Conservation (phyloP, 2,329 filamentous ascomycete species). For the Cadophora luteo-olivacea region DNA sequence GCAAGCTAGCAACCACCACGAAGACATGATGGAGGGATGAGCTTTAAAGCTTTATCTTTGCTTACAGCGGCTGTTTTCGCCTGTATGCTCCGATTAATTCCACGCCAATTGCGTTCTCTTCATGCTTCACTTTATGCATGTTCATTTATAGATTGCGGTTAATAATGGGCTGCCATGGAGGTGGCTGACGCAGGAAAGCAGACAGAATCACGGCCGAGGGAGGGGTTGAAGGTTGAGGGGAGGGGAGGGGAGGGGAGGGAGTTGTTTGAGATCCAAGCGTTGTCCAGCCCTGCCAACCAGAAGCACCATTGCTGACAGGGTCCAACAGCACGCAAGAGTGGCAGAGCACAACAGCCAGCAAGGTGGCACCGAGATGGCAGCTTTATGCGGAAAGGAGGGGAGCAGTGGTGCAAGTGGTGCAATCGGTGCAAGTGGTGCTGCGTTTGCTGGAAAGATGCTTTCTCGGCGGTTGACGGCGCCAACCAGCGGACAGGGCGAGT, state of each 20-base stretch:
- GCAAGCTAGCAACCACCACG: not conserved
- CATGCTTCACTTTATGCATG: slow-evolving; percentile 18
- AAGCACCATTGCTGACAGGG: not conserved
- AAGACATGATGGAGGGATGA: not conserved
- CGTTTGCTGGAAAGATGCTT: slow-evolving; percentile 17
- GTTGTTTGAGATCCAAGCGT: slow-evolving; percentile 22
- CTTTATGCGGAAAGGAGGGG: slow-evolving; percentile 23
- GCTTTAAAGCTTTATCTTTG: not conserved
- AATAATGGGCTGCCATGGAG: slow-evolving; percentile 14
- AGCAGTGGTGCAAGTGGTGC: slow-evolving; percentile 11
- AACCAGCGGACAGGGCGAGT: slow-evolving; percentile 8
- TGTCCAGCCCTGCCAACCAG: slow-evolving; percentile 11
- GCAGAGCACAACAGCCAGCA: slow-evolving; percentile 7
- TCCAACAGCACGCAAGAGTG: slow-evolving; percentile 9
- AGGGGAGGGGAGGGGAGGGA: slow-evolving; percentile 11
- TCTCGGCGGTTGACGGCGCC: slow-evolving; percentile 23
- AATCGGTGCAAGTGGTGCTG: no score
- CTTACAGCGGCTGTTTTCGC: slow-evolving; percentile 11
- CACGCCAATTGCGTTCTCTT: not conserved
- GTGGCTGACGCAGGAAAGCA: slow-evolving; percentile 21
- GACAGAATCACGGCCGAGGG: not conserved
- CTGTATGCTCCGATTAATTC: not conserved
- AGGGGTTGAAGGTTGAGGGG: slow-evolving; percentile 6
- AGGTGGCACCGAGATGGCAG: slow-evolving; percentile 10
- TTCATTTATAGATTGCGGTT: slow-evolving; percentile 11